phyloP scores from a whole-genome alignment of 2,329 filamentous ascomycete genomes.

The Aphanocladium album region DNA sequence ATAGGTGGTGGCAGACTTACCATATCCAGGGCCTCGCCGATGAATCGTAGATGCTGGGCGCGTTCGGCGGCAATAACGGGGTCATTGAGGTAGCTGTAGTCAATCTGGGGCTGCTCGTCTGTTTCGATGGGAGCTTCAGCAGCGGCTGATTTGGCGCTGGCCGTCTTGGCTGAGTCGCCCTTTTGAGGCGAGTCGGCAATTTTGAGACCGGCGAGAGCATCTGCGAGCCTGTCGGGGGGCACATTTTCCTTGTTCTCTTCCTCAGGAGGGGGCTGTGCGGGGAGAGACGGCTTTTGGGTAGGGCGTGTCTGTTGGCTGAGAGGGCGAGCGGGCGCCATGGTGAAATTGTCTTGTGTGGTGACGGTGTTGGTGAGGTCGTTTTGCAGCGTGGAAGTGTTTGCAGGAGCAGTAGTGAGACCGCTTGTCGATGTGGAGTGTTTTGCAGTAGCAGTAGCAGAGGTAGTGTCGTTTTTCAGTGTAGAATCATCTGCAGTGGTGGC shows the following conservation, averaged over 20 bases:
- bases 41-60: constrained; percentile 52
- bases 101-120: not conserved
- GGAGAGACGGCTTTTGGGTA: constrained; percentile 31
- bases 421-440: too few species aligned
- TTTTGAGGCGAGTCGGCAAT: constrained; percentile 2
- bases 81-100: constrained; percentile 17
- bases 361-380: not conserved
- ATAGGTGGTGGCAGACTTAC: constrained; percentile 41
- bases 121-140: not conserved
- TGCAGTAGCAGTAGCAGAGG: too few species aligned
- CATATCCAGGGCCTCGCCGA: constrained; percentile 83
- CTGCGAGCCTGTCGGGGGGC: not conserved
- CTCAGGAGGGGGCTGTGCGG: not conserved
- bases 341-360: not conserved
- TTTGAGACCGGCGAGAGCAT: constrained; percentile 1
- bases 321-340: constrained; percentile 7
- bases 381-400: too few species aligned
- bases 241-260: constrained; percentile 14
- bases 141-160: not conserved
- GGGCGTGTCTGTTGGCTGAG: constrained; percentile 31
- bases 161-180: not conserved
- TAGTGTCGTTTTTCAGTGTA: too few species aligned
- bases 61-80: constrained; percentile 28
- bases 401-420: too few species aligned
- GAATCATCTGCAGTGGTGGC: too few species aligned